Evolutionary conservation across 2,329 filamentous ascomycete genomes (phyloP).

Genomic region (Penicillium sp.): DNA sequence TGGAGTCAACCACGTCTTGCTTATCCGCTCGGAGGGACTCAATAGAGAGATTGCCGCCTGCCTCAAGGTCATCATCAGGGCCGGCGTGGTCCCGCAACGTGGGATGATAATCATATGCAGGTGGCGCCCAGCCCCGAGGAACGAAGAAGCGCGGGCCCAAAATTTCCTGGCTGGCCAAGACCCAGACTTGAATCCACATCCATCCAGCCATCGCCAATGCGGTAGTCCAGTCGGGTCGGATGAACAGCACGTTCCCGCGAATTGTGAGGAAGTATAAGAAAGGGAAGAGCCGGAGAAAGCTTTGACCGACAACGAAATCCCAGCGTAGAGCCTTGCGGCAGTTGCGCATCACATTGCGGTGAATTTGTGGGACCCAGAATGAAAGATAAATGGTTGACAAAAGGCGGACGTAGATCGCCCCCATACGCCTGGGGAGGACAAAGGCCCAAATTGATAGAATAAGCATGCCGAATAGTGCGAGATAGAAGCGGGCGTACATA

Average conservation of each 20-base stretch:
- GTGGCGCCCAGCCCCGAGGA: conserved; percentile 67
- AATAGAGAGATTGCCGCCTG: conserved; percentile 75
- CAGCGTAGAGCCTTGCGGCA: conserved; percentile 89
- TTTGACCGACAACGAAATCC: conserved; percentile 88
- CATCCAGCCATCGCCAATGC: conserved; percentile 71
- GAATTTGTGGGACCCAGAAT: conserved; percentile 90
- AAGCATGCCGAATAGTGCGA: conserved; percentile 60
- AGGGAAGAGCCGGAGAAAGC: conserved; percentile 74
- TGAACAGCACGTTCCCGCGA: conserved; percentile 79
- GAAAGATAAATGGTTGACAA: conserved; percentile 79
- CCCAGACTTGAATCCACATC: conserved; percentile 84
- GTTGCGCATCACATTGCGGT: conserved; percentile 86
- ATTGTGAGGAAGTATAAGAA: conserved; percentile 84
- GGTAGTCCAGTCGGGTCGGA: conserved; percentile 67
- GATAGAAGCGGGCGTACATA: conserved; percentile 66
- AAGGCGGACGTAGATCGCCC: conserved; percentile 61
- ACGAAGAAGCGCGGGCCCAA: conserved; percentile 88
- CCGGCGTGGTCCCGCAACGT: conserved; percentile 63
- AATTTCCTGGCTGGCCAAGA: conserved; percentile 80
- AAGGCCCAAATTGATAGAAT: conserved; percentile 64
- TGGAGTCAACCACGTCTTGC: conserved; percentile 41
- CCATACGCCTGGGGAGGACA: conserved; percentile 58
- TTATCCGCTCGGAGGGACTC: conserved; percentile 64
- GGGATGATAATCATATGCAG: conserved; percentile 89
- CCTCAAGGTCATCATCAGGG: conserved; percentile 75